These are phyloP conservation scores for Leishmania braziliensis DNA, from an alignment of 208 protist species.

Conservation along the genomic window DNA sequence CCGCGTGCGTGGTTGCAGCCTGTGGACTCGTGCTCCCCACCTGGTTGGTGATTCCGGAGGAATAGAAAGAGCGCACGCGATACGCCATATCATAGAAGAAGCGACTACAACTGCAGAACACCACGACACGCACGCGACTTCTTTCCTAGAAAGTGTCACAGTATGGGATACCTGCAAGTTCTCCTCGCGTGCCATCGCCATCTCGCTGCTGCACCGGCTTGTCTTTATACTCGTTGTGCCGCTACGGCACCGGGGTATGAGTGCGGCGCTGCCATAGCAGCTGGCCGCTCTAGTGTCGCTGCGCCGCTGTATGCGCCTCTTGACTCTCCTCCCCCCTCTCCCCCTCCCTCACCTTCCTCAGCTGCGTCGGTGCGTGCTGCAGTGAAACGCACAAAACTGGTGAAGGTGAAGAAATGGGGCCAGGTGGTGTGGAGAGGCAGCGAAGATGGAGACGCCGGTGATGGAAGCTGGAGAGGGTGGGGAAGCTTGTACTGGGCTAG, in stretches of 20 bases:
- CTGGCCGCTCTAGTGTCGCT: not conserved
- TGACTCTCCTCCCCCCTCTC: not conserved
- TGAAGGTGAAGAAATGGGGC: not conserved
- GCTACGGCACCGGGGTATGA: not conserved
- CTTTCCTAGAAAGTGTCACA: not conserved
- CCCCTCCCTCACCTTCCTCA: not conserved
- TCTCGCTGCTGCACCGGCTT: slow-evolving; percentile 3
- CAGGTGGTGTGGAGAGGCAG: not conserved
- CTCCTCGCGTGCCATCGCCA: slow-evolving; percentile 14
- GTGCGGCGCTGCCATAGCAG: not conserved
- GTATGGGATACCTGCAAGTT: slow-evolving; percentile 27
- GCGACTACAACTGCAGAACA: not conserved
- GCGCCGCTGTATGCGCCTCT: not conserved
- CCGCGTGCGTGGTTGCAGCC: not conserved
- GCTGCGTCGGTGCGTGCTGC: not conserved
- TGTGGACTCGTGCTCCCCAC: not conserved
- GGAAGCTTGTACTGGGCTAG: not conserved
- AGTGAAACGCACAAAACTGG: not conserved
- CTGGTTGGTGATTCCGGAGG: not conserved
- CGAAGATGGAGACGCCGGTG: not conserved
- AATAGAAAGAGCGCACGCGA: not conserved
- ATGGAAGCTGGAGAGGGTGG: not conserved
- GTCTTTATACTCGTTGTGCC: not conserved
- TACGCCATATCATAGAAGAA: not conserved
- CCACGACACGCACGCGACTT: not conserved